These are phyloP conservation scores for Lipomyces lipofer DNA, from an alignment of 805 yeast species.

Conservation along the genomic window DNA sequence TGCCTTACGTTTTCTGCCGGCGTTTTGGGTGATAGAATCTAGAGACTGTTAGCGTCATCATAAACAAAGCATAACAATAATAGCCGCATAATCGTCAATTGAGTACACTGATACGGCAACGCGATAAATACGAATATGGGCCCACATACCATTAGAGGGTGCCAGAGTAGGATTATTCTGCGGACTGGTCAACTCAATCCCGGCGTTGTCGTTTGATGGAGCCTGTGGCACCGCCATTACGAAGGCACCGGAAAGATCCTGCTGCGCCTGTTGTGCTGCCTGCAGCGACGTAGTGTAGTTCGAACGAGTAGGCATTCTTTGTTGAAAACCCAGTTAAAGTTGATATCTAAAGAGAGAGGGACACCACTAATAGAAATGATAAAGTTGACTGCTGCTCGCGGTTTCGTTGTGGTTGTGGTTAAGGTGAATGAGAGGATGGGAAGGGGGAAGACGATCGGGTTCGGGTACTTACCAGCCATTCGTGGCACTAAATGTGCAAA, in stretches of 20 bases:
- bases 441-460: conserved; percentile 18
- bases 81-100: background rate
- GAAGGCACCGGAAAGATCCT: conserved; percentile 6
- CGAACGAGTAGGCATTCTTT: background rate
- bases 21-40: background rate
- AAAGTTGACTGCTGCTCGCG: too few species aligned
- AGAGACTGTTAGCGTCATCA: background rate
- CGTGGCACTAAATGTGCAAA: background rate
- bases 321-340: too few species aligned
- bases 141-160: conserved; percentile 18
- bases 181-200: too few species aligned
- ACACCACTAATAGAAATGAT: too few species aligned
- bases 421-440: conserved; percentile 20
- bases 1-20: conserved; percentile 1
- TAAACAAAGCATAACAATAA: background rate
- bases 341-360: too few species aligned
- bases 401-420: background rate
- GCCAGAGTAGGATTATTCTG: conserved; percentile 25
- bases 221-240: conserved; percentile 6
- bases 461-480: conserved; percentile 17
- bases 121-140: background rate
- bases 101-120: background rate
- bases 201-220: background rate
- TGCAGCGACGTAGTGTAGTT: background rate
- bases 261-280: conserved; percentile 2